These are phyloP conservation scores for Penicillium robsamsonii DNA, from an alignment of 495 filamentous ascomycete species.

Conservation along the genomic window DNA sequence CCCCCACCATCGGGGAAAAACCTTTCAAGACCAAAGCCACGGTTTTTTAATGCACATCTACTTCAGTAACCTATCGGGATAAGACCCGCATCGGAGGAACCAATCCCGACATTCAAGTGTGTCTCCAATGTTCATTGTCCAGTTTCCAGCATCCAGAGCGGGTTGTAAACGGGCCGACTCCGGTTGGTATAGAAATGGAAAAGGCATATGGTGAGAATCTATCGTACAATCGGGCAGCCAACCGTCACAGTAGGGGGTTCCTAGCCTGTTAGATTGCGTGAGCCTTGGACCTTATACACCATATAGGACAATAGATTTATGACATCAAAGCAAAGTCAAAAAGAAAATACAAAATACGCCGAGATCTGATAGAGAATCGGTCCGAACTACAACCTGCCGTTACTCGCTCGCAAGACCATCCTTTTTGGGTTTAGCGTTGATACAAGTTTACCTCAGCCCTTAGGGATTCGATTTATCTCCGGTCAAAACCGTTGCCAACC, in stretches of 20 bases:
- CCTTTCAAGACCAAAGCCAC: slow-evolving; percentile 11
- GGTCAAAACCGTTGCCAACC: background rate
- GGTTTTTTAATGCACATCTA: background rate
- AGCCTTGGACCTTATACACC: background rate
- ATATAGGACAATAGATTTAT: background rate
- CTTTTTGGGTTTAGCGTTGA: slow-evolving; percentile 25
- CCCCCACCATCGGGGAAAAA: slow-evolving; percentile 8
- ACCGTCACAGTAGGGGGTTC: slow-evolving; percentile 4
- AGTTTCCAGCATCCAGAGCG: background rate
- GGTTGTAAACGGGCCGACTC: slow-evolving; percentile 6
- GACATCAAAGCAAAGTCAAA: slow-evolving; percentile 11
- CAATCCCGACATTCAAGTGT: slow-evolving; percentile 8
- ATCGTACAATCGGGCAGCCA: background rate
- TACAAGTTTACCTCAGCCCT: slow-evolving; percentile 6
- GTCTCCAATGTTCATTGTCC: background rate
- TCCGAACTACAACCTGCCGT: slow-evolving; percentile 11
- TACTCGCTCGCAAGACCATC: slow-evolving; percentile 36
- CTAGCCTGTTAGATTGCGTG: background rate
- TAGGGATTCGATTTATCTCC: slow-evolving; percentile 5
- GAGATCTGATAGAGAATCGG: slow-evolving; percentile 21
- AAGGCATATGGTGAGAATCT: background rate
- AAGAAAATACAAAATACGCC: slow-evolving; percentile 1
- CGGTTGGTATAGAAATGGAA: slow-evolving; percentile 7
- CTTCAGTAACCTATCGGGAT: slow-evolving; percentile 4
- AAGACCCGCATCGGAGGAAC: slow-evolving; percentile 7